These are phyloP conservation scores for Tricholoma sp. DNA, from an alignment of 768 basidiomycete species.

Conservation along the genomic window DNA sequence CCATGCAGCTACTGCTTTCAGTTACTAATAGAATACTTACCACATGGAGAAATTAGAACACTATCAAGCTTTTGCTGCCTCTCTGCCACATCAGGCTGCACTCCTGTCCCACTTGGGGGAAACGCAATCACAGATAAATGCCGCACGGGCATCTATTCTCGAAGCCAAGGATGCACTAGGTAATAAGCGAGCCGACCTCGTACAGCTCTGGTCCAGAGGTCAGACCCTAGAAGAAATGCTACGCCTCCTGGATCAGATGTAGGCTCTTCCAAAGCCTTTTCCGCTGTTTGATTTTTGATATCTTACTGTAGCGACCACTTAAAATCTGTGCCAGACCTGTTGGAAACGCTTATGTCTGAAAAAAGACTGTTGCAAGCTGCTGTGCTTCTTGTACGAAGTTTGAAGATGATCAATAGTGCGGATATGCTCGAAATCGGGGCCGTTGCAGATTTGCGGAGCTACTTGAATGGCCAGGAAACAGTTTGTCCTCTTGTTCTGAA, in stretches of 20 bases:
- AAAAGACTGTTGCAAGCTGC: conserved; percentile 90
- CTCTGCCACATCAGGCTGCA: conserved; percentile 84
- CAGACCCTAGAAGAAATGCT: conserved; percentile 96
- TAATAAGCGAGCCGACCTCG: conserved; percentile 82
- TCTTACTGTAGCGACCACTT: conserved; percentile 65
- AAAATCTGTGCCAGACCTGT: conserved; percentile 83
- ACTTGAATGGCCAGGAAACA: conserved; percentile 80
- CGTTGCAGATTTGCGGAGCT: conserved; percentile 78
- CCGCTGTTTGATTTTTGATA: conserved; percentile 12
- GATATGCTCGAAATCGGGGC: conserved; percentile 98
- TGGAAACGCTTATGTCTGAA: conserved; percentile 94
- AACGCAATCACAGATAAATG: conserved; percentile 70
- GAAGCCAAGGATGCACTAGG: conserved; percentile 79
- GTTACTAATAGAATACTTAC: not conserved
- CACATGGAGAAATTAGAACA: conserved; percentile 48
- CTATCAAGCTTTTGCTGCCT: conserved; percentile 93
- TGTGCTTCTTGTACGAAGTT: conserved; percentile 75
- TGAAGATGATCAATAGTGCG: conserved; percentile 85
- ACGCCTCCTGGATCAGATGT: conserved; percentile 93
- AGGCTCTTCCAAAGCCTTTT: conserved; percentile 20
- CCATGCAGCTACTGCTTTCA: not conserved
- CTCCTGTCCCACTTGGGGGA: conserved; percentile 66
- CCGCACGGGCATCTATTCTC: conserved; percentile 62
- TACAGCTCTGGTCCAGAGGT: conserved; percentile 83
- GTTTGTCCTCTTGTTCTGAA: conserved; percentile 34